phyloP scores from a whole-genome alignment of 2,329 filamentous ascomycete species.

The Aspergillus alliaceus region DNA sequence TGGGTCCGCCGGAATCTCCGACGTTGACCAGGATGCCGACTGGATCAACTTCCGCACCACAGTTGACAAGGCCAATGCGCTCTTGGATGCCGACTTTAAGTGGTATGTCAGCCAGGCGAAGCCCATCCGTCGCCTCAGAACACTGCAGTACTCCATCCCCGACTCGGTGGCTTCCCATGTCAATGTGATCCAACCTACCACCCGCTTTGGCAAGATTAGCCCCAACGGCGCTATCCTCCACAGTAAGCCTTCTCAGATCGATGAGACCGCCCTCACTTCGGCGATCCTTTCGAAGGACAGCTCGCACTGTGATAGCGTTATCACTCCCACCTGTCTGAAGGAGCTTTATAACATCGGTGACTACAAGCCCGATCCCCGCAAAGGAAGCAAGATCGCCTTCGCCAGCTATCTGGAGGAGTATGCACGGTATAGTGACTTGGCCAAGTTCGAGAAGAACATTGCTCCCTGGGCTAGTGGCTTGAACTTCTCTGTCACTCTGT shows the following conservation, averaged over 20 bases:
- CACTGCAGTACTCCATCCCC: slow-evolving; percentile 43
- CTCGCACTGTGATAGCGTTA: slow-evolving; percentile 43
- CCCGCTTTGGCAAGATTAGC: slow-evolving; percentile 40
- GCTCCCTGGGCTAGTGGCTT: slow-evolving; percentile 42
- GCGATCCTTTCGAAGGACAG: slow-evolving; percentile 16
- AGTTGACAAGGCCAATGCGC: slow-evolving; percentile 36
- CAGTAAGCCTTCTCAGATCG: slow-evolving; percentile 19
- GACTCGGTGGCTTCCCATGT: slow-evolving; percentile 33
- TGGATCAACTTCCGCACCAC: slow-evolving; percentile 40
- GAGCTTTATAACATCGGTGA: slow-evolving; percentile 49
- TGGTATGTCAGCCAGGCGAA: slow-evolving; percentile 34
- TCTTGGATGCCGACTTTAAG: slow-evolving; percentile 41
- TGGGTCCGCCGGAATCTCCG: slow-evolving; percentile 35
- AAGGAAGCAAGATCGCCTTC: slow-evolving; percentile 45
- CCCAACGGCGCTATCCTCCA: slow-evolving; percentile 27
- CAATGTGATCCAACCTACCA: slow-evolving; percentile 45
- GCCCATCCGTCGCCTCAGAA: slow-evolving; percentile 36
- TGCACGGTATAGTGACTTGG: slow-evolving; percentile 49
- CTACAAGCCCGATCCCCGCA: slow-evolving; percentile 36
- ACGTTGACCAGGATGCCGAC: slow-evolving; percentile 38
- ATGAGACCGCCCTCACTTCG: slow-evolving; percentile 21
- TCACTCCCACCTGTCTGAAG: slow-evolving; percentile 50
- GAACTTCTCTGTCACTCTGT: slow-evolving; percentile 46
- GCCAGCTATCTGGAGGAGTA: slow-evolving; percentile 51
- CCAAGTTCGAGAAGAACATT: slow-evolving; percentile 39